Percentiles rank a stretch among this genome's conserved stretches.
Evolutionary conservation across 805 yeast species (phyloP).

Genomic region (Cyberlindnera mycetangii): DNA sequence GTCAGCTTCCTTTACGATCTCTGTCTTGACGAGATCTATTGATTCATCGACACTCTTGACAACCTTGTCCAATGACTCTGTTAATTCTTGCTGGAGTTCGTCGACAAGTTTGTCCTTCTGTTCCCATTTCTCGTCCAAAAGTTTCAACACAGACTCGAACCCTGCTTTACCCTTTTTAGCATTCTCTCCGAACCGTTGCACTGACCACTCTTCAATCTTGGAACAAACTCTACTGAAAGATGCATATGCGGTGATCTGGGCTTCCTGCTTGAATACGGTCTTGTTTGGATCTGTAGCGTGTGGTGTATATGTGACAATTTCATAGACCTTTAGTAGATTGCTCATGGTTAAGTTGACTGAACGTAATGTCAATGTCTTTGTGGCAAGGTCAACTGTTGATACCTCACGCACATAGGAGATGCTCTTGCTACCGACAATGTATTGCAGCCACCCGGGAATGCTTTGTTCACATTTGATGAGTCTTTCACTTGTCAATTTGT

Average conservation of each 20-base stretch:
- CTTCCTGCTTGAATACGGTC: slow-evolving; percentile 76
- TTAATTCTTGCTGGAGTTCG: slow-evolving; percentile 22
- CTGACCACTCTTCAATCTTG: slow-evolving; percentile 89
- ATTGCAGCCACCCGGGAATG: slow-evolving; percentile 78
- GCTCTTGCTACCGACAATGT: slow-evolving; percentile 68
- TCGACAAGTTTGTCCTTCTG: slow-evolving; percentile 29
- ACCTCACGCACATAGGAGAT: slow-evolving; percentile 85
- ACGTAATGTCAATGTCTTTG: slow-evolving; percentile 67
- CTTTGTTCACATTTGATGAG: slow-evolving; percentile 85
- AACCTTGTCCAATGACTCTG: slow-evolving; percentile 30
- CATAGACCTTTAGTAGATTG: slow-evolving; percentile 73
- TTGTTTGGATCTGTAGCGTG: slow-evolving; percentile 50
- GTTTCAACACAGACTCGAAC: slow-evolving; percentile 72
- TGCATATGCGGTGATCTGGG: slow-evolving; percentile 85
- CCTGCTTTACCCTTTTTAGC: slow-evolving; percentile 81
- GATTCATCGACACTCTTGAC: slow-evolving; percentile 30
- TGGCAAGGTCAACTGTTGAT: slow-evolving; percentile 71
- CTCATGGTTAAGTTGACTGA: slow-evolving; percentile 85
- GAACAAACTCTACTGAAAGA: slow-evolving; percentile 67
- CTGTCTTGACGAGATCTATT: slow-evolving; percentile 48
- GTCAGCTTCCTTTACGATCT: slow-evolving; percentile 30
- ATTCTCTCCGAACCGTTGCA: slow-evolving; percentile 83
- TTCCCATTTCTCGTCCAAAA: slow-evolving; percentile 39
- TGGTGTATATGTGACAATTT: slow-evolving; percentile 80
- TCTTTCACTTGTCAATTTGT: slow-evolving; percentile 73